Evolutionary conservation across 1,139 yeast genomes (phyloP).

Genomic region (Meyerozyma carpophila): DNA sequence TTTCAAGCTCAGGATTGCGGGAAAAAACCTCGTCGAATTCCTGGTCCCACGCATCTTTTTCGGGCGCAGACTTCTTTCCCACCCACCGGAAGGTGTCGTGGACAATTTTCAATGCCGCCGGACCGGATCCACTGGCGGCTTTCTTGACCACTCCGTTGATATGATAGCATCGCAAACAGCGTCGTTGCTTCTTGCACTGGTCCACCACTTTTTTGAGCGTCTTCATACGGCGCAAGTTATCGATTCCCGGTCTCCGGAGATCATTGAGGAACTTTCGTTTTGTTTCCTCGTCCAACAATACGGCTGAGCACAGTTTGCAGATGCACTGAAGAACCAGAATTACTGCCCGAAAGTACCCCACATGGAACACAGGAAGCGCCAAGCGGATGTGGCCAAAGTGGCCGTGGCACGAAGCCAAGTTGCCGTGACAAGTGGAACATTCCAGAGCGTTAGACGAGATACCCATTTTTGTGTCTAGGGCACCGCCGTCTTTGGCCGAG

Average conservation of each 20-base stretch:
- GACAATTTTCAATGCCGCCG: slow-evolving; percentile 89
- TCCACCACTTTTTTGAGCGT: slow-evolving; percentile 76
- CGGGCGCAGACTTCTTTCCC: slow-evolving; percentile 85
- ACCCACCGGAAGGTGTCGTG: slow-evolving; percentile 96
- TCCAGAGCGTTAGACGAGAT: slow-evolving; percentile 79
- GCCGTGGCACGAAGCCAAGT: slow-evolving; percentile 93
- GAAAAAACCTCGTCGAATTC: slow-evolving; percentile 71
- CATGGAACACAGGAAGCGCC: slow-evolving; percentile 95
- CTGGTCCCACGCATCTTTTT: slow-evolving; percentile 79
- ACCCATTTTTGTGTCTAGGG: slow-evolving; percentile 91
- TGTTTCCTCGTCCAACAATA: slow-evolving; percentile 68
- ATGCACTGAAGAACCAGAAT: slow-evolving; percentile 85
- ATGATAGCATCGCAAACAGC: slow-evolving; percentile 83
- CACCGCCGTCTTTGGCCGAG: slow-evolving; percentile 74
- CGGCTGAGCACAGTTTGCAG: slow-evolving; percentile 83
- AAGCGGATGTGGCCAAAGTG: slow-evolving; percentile 94
- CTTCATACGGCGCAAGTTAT: slow-evolving; percentile 88
- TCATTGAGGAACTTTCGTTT: slow-evolving; percentile 69
- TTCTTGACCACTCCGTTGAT: slow-evolving; percentile 96
- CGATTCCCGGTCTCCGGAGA: slow-evolving; percentile 81
- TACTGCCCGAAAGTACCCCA: slow-evolving; percentile 91
- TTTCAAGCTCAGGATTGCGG: slow-evolving; percentile 82
- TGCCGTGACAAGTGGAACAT: slow-evolving; percentile 90
- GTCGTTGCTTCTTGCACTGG: slow-evolving; percentile 91
- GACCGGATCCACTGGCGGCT: slow-evolving; percentile 88